Evolutionary conservation across 139 green algal species (phyloP).

Genomic region (Coelastrella sp.): DNA sequence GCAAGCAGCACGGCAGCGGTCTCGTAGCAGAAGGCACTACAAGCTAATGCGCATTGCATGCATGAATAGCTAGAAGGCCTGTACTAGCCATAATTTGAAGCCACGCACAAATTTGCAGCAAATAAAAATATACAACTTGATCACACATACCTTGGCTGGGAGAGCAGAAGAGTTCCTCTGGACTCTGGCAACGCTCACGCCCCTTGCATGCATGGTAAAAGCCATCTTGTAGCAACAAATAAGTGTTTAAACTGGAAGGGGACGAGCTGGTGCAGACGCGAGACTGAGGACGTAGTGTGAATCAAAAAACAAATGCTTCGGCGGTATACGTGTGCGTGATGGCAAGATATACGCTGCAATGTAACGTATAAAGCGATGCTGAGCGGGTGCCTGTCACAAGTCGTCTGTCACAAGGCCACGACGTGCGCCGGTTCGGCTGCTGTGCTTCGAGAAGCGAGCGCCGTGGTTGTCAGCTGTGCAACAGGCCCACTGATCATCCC

Average conservation of each 20-base stretch:
- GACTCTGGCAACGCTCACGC: background rate
- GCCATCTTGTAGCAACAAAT: background rate
- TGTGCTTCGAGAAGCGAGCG: no score
- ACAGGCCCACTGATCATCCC: no score
- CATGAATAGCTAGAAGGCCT: background rate
- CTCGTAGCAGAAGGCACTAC: background rate
- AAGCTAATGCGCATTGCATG: background rate
- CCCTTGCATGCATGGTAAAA: slow-evolving; percentile 39
- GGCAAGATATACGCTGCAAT: no score
- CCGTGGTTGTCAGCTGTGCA: no score
- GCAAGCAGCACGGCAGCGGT: background rate
- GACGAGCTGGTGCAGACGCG: no score
- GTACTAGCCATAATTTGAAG: background rate
- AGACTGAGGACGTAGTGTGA: no score
- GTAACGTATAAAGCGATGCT: no score
- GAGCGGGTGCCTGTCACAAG: no score
- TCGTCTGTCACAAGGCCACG: no score
- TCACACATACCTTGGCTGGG: background rate
- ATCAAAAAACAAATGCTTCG: no score
- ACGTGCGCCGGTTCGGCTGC: no score
- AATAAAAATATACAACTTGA: background rate
- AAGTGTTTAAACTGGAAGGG: background rate
- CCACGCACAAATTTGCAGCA: background rate
- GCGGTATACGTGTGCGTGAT: no score
- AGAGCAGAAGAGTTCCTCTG: background rate